Percentiles rank a stretch among this genome's conserved stretches.
Conservation (phyloP, 2,329 filamentous ascomycete genomes). For the Furcasterigmium furcatum region DNA sequence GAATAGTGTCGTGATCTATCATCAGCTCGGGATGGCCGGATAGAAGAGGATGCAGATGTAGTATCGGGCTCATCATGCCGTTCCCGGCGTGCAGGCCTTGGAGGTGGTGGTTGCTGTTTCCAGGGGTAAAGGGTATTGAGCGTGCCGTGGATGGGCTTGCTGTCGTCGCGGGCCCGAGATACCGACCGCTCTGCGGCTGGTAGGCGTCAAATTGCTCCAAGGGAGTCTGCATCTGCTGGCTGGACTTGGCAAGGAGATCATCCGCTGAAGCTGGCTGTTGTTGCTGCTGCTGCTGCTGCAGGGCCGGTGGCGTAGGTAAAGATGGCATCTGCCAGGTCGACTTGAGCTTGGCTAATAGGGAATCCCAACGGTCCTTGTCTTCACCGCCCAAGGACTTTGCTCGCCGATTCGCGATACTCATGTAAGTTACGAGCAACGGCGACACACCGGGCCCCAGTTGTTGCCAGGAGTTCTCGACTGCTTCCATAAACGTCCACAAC, state of each 20-base stretch:
- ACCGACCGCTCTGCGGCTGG: background rate
- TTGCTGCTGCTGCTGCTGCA: background rate
- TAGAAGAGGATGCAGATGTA: slow-evolving; percentile 1
- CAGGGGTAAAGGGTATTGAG: slow-evolving; percentile 11
- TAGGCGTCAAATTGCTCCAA: background rate
- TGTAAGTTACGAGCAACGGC: slow-evolving; percentile 26
- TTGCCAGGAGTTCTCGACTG: slow-evolving; percentile 22
- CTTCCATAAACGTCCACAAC: slow-evolving; percentile 30
- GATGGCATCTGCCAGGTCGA: slow-evolving; percentile 19
- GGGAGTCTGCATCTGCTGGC: background rate
- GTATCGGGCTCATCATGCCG: slow-evolving; percentile 2
- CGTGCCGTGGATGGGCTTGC: slow-evolving; percentile 12
- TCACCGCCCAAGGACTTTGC: slow-evolving; percentile 25
- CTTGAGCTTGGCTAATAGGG: slow-evolving; percentile 20
- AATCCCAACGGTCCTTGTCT: slow-evolving; percentile 27
- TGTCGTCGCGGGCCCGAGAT: slow-evolving; percentile 1
- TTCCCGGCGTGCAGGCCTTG: background rate
- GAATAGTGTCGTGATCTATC: slow-evolving; percentile 48
- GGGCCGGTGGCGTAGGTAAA: no score
- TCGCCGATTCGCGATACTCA: slow-evolving; percentile 30
- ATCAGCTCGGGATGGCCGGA: background rate
- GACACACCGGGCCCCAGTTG: slow-evolving; percentile 29
- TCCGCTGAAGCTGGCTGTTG: no score
- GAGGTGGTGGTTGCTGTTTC: slow-evolving; percentile 1
- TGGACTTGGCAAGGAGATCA: no score